Percentiles rank a stretch among this genome's conserved stretches.
These are phyloP conservation scores for Edaphochlamys debaryana DNA, from an alignment of 139 green algal species.

Conservation along the genomic window DNA sequence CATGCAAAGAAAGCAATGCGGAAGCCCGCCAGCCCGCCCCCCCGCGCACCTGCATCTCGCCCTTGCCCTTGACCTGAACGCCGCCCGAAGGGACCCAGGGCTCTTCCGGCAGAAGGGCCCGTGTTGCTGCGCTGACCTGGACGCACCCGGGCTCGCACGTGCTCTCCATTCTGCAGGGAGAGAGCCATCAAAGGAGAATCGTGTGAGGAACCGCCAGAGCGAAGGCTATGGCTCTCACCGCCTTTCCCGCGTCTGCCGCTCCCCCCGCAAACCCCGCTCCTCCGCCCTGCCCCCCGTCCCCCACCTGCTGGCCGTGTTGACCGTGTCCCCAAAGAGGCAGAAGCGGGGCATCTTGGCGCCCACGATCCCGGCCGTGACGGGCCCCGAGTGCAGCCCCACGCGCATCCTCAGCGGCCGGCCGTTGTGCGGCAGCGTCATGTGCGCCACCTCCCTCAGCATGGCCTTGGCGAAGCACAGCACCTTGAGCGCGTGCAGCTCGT, in stretches of 20 bases:
- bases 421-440: neutral
- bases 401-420: slow-evolving; percentile 10
- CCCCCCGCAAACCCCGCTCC: too few species aligned
- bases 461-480: slow-evolving; percentile 6
- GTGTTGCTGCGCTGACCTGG: neutral
- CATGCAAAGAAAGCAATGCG: neutral
- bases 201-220: too few species aligned
- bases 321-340: slow-evolving; percentile 56
- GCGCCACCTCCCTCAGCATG: neutral
- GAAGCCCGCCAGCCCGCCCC: neutral
- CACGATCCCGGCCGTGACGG: slow-evolving; percentile 46
- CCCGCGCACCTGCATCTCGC: slow-evolving; percentile 9
- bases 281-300: too few species aligned
- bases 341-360: slow-evolving; percentile 46
- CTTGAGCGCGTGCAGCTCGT: slow-evolving; percentile 1
- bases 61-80: slow-evolving; percentile 34
- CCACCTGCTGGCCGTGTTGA: slow-evolving; percentile 57
- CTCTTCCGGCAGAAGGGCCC: neutral
- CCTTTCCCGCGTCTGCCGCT: too few species aligned
- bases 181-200: too few species aligned
- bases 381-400: slow-evolving; percentile 20
- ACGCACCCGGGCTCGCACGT: slow-evolving; percentile 30
- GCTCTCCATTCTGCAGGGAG: slow-evolving; percentile 57
- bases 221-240: too few species aligned
- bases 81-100: neutral